Percentiles rank a stretch among this genome's conserved stretches.
These are phyloP conservation scores for Pythium rishiriense DNA, from an alignment of 352 stramenopile genomes.

Conservation along the genomic window DNA sequence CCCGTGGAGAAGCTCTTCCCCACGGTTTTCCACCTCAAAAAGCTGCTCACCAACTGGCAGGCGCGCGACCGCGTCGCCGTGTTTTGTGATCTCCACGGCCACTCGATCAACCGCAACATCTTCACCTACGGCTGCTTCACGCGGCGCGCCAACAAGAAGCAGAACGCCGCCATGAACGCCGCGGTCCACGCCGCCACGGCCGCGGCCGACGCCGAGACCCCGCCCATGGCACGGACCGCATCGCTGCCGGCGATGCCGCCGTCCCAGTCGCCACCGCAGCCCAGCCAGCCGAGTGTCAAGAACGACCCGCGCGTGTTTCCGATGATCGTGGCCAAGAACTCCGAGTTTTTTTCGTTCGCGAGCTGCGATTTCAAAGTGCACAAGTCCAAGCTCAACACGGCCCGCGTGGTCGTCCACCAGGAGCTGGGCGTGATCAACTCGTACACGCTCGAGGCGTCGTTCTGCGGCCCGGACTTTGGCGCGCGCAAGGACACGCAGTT, in stretches of 20 bases:
- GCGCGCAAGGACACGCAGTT: slow-evolving; percentile 71
- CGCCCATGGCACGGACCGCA: no score
- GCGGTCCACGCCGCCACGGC: slow-evolving; percentile 6
- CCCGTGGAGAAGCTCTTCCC: slow-evolving; percentile 81
- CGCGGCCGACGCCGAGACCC: neutral
- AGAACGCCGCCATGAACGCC: slow-evolving; percentile 20
- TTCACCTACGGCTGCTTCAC: slow-evolving; percentile 85
- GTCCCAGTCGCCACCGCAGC: neutral
- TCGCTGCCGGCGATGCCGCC: neutral
- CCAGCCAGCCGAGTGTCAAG: slow-evolving; percentile 28
- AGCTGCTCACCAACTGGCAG: slow-evolving; percentile 62
- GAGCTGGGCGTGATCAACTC: slow-evolving; percentile 84
- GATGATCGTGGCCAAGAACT: slow-evolving; percentile 76
- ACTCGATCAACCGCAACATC: slow-evolving; percentile 84
- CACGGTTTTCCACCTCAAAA: slow-evolving; percentile 80
- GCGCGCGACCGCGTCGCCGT: slow-evolving; percentile 63
- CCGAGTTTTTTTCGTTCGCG: slow-evolving; percentile 73
- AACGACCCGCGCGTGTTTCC: slow-evolving; percentile 75
- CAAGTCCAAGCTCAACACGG: slow-evolving; percentile 88
- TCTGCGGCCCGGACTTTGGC: slow-evolving; percentile 84
- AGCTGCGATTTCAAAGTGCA: slow-evolving; percentile 91
- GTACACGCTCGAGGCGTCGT: slow-evolving; percentile 91
- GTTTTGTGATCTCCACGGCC: slow-evolving; percentile 83
- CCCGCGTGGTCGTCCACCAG: slow-evolving; percentile 88
- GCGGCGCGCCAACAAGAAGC: slow-evolving; percentile 33